Percentiles rank a stretch among this genome's conserved stretches.
Conservation (phyloP, 1,139 yeast genomes). For the Sugiyamaella novakii region DNA sequence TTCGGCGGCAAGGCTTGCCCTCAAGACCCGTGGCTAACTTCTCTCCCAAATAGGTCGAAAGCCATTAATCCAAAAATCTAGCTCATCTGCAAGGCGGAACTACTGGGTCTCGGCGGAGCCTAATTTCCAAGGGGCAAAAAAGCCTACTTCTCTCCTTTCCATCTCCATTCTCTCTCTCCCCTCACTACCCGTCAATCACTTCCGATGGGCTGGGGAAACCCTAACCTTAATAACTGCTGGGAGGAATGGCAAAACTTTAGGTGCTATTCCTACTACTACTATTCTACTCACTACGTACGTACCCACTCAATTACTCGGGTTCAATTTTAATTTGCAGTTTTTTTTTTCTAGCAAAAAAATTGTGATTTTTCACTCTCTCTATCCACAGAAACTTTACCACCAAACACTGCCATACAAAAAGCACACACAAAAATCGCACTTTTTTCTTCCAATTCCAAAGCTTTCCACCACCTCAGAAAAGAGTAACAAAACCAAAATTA, state of each 20-base stretch:
- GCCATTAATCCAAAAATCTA: too few species aligned
- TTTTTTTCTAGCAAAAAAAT: slow-evolving; percentile 13
- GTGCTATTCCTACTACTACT: too few species aligned
- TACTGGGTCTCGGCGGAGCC: slow-evolving; percentile 4
- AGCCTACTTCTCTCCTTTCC: too few species aligned
- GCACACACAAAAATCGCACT: slow-evolving; percentile 5
- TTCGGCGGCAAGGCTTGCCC: not conserved
- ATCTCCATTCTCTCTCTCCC: not conserved
- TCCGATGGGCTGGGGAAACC: not conserved
- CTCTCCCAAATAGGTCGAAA: too few species aligned
- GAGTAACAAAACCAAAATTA: too few species aligned
- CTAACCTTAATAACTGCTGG: slow-evolving; percentile 7
- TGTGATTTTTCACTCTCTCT: slow-evolving; percentile 9
- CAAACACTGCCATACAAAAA: not conserved
- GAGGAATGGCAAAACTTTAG: too few species aligned
- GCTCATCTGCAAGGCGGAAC: slow-evolving; percentile 1
- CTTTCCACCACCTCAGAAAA: too few species aligned
- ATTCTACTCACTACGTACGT: too few species aligned
- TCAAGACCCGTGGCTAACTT: too few species aligned
- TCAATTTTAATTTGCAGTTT: slow-evolving; percentile 14
- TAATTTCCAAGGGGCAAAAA: too few species aligned
- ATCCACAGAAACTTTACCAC: not conserved
- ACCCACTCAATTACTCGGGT: slow-evolving; percentile 17
- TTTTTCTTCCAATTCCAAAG: too few species aligned
- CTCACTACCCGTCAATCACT: not conserved